Base-by-base conservation (phyloP, 2,329 filamentous ascomycete species). In the Penicillium sp. region DNA sequence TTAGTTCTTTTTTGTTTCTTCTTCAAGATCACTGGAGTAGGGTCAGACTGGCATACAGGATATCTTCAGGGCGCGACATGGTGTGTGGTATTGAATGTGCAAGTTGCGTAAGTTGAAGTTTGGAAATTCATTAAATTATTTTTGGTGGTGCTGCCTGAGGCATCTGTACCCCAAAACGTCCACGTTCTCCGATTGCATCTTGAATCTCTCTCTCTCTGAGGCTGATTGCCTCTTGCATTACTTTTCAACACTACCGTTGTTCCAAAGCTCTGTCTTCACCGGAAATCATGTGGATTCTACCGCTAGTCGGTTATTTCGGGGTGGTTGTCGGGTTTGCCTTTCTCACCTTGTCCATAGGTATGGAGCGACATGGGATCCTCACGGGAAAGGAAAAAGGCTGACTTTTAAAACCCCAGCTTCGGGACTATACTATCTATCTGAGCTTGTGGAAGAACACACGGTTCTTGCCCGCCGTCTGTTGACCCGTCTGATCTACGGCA, bases 1-100 rank as follows among this genome's bases (percentile, higher is more conserved):
- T 65, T 53, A 68, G 62, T 57, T 49, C n/a, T 10, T 22, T 35
- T 24, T 6, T n/a, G 1, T 4, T 19, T 6, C 3, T 24, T n/a
- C 2, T 33, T 24, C 7, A 45, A 52, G 49, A 43, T 44, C 32
- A 33, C 51, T 26, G 7, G 31, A 28, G 42, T 43, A 43, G 17
- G 17, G 17, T 17, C 17, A 17, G 17, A 17, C 17, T 42, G 48
- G 62, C 80, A 64, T 77, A 93, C 87, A 97, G 83, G 58, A 82
- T 86, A 74, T 98, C 93, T 77, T 98, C 93, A 57, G 93, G 93
- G 61, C 93, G 88, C 66, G 93, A 97, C 93, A 98, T 97, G 66
- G 41, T 84, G 74, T 47, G 68, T 57, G 54, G 60, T 39, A 33
- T 24, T 19, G 26, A 45, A 46, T 41, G 34, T 33, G 26, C 43